Percentiles rank a stretch among this genome's conserved stretches.
Conservation (phyloP, 257 asterid genomes). For the Plantago major region DNA sequence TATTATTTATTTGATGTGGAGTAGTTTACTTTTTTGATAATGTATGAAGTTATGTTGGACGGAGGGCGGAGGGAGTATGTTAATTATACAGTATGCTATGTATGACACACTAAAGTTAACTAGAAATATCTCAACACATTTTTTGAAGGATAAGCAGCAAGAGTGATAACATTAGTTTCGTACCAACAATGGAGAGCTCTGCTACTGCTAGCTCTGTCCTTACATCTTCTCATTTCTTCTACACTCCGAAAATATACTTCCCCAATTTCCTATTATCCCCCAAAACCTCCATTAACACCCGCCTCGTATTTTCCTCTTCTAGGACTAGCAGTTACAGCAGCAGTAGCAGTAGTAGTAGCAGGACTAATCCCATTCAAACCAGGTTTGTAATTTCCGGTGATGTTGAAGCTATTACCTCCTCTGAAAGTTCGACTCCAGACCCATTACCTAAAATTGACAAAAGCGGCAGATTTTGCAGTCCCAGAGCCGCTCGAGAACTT, state of each 20-base stretch:
- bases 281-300: constrained; percentile 2
- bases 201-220: background rate
- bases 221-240: background rate
- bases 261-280: background rate
- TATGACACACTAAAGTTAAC: too few relatives aligned
- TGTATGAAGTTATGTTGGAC: too few relatives aligned
- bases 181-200: constrained; percentile 1
- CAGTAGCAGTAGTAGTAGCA: background rate
- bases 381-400: background rate
- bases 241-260: background rate
- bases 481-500: constrained; percentile 91
- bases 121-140: too few relatives aligned
- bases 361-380: background rate
- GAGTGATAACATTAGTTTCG: background rate
- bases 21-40: too few relatives aligned
- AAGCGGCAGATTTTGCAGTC: constrained; percentile 84
- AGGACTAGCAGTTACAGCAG: background rate
- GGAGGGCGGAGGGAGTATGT: too few relatives aligned
- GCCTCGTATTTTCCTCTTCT: constrained; percentile 8
- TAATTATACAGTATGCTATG: too few relatives aligned
- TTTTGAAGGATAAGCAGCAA: background rate
- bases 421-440: constrained; percentile 15
- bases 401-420: background rate
- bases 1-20: too few relatives aligned
- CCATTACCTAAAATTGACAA: constrained; percentile 70